These are phyloP conservation scores for Trichoderma arundinaceum DNA, from an alignment of 2,329 filamentous ascomycete genomes.

Conservation along the genomic window DNA sequence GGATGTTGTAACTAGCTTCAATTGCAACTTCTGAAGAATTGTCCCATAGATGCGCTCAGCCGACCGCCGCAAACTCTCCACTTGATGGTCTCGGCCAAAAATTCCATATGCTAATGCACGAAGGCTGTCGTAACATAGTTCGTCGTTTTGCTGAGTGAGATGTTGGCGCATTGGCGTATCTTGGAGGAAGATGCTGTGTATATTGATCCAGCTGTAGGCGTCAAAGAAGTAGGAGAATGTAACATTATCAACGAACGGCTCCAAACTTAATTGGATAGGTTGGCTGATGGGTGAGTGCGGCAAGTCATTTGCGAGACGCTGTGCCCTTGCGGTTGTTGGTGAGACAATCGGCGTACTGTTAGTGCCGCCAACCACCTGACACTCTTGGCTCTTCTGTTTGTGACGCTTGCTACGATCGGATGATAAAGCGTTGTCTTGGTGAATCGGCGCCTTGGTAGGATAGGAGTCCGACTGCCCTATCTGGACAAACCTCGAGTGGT, in stretches of 20 bases:
- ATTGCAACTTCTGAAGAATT: neutral
- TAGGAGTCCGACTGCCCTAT: neutral
- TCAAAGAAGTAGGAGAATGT: constrained; percentile 21
- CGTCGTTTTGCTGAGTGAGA: constrained; percentile 8
- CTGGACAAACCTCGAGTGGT: neutral
- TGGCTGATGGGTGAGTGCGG: neutral
- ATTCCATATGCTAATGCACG: constrained; percentile 11
- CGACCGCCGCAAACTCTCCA: neutral
- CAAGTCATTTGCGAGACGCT: neutral
- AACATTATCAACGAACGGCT: constrained; percentile 9
- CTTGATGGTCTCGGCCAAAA: constrained; percentile 1
- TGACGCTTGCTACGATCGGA: neutral
- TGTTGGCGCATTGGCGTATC: constrained; percentile 20
- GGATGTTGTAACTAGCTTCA: neutral
- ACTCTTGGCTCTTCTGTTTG: neutral
- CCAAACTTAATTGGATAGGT: neutral
- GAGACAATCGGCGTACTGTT: neutral
- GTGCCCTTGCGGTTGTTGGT: neutral
- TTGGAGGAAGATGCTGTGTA: constrained; percentile 8
- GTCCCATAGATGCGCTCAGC: neutral
- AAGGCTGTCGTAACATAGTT: constrained; percentile 19
- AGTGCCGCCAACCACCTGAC: neutral
- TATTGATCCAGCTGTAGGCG: constrained; percentile 22
- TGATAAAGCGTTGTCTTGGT: neutral
- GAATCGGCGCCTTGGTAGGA: neutral